phyloP scores from a whole-genome alignment of 352 stramenopile species.

The Globisporangium perplexum region DNA sequence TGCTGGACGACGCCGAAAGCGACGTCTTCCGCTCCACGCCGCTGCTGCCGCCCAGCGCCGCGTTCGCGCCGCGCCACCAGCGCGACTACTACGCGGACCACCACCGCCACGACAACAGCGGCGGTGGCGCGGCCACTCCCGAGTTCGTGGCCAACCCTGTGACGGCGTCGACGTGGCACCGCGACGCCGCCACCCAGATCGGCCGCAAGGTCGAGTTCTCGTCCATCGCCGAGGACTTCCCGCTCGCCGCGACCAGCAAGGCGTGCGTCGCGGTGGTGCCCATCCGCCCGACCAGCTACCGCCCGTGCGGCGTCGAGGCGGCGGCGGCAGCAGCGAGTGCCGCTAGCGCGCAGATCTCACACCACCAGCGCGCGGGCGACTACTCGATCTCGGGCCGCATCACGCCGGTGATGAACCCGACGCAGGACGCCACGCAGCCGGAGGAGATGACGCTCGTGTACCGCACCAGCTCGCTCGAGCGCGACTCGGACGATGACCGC shows the following conservation, averaged over 20 bases:
- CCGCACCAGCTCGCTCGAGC: conserved; percentile 30
- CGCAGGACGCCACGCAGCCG: conserved; percentile 15
- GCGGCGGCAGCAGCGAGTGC: background rate
- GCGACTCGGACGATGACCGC: conserved; percentile 36
- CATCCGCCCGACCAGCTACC: conserved; percentile 6
- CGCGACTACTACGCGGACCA: conserved; percentile 5
- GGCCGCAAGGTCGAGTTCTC: conserved; percentile 39
- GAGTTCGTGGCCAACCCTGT: conserved; percentile 21
- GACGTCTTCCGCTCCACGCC: conserved; percentile 53
- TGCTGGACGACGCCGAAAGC: conserved; percentile 35
- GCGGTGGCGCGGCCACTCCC: background rate
- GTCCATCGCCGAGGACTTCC: conserved; percentile 55
- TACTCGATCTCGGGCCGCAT: conserved; percentile 1
- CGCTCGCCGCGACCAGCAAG: conserved; percentile 32
- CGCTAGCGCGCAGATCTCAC: conserved; percentile 3
- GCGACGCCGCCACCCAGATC: conserved; percentile 13
- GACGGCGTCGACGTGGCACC: conserved; percentile 13
- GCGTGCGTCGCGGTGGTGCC: conserved; percentile 15
- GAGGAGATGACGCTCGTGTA: conserved; percentile 57
- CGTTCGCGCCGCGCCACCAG: conserved; percentile 12
- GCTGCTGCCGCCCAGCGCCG: conserved; percentile 6
- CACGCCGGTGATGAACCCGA: conserved; percentile 6
- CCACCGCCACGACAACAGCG: no score
- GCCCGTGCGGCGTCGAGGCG: conserved; percentile 7
- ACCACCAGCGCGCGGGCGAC: background rate